A percentile compares a stretch with the other conserved stretches of the same genome.
These are phyloP conservation scores for Trichoderma lentiforme DNA, from an alignment of 2,329 filamentous ascomycete species.

Conservation along the genomic window DNA sequence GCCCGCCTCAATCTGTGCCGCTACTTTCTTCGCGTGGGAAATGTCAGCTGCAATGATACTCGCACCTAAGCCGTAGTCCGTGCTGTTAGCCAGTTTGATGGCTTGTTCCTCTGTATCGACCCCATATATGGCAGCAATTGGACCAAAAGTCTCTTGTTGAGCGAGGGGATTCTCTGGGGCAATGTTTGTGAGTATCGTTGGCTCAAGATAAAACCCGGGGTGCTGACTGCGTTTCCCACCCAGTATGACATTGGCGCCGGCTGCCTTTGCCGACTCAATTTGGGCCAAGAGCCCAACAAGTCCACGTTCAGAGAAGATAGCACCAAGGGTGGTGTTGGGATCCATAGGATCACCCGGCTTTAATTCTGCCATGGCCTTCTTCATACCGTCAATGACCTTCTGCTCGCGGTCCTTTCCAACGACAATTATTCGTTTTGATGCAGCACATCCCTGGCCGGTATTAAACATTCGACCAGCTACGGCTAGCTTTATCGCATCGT, in stretches of 20 bases:
- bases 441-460: background rate
- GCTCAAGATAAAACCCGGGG: background rate
- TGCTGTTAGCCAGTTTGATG: background rate
- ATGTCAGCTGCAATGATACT: background rate
- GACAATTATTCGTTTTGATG: background rate
- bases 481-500: background rate
- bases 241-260: background rate
- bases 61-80: background rate
- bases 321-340: background rate
- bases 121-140: background rate
- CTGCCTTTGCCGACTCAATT: background rate
- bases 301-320: background rate
- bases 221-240: background rate
- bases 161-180: background rate
- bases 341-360: background rate
- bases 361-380: background rate
- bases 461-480: background rate
- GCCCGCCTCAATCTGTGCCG: background rate
- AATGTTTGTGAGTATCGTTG: background rate
- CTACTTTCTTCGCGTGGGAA: background rate
- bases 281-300: background rate
- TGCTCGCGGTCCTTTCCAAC: background rate
- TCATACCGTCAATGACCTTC: background rate
- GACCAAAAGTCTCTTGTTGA: background rate
- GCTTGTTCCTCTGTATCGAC: background rate